A percentile compares a stretch with the other conserved stretches of the same genome.
phyloP scores from a whole-genome alignment of 2,329 filamentous ascomycete genomes.

The Paramyrothecium sp. region DNA sequence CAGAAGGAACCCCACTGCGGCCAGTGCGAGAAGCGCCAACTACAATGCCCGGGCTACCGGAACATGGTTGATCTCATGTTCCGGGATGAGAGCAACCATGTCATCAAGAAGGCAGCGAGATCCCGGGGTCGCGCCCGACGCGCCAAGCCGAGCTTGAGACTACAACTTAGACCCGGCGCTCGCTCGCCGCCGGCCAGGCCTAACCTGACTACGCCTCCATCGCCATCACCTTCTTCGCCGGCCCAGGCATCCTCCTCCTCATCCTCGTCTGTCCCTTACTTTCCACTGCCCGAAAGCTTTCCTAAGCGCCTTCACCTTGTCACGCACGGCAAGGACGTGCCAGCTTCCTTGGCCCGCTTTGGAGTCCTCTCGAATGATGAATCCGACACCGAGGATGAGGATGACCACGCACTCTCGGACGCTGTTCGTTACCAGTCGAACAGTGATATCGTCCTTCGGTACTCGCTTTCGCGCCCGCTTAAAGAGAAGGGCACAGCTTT shows the following conservation, averaged over 20 bases:
- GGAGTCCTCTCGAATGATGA: neutral
- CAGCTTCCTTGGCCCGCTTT: neutral
- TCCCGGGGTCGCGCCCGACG: conserved; percentile 19
- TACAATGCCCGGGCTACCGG: conserved; percentile 53
- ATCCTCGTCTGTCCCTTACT: neutral
- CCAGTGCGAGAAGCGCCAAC: conserved; percentile 52
- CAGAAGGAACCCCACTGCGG: conserved; percentile 50
- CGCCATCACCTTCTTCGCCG: conserved; percentile 2
- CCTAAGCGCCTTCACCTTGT: neutral
- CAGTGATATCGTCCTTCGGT: conserved; percentile 6
- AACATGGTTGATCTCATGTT: conserved; percentile 57
- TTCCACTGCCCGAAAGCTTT: neutral
- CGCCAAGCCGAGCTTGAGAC: conserved; percentile 16
- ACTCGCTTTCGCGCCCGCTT: conserved; percentile 20
- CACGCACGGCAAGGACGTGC: neutral
- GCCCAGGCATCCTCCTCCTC: neutral
- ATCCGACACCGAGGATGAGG: neutral
- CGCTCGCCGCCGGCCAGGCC: neutral
- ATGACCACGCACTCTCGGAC: conserved; percentile 6
- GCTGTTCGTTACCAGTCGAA: neutral
- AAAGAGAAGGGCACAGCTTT: conserved; percentile 45
- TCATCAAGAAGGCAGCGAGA: conserved; percentile 50
- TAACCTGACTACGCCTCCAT: neutral
- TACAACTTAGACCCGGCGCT: neutral
- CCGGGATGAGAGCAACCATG: conserved; percentile 54